These are phyloP conservation scores for Sporothrix inflata DNA, from an alignment of 2,329 filamentous ascomycete species.

Conservation along the genomic window DNA sequence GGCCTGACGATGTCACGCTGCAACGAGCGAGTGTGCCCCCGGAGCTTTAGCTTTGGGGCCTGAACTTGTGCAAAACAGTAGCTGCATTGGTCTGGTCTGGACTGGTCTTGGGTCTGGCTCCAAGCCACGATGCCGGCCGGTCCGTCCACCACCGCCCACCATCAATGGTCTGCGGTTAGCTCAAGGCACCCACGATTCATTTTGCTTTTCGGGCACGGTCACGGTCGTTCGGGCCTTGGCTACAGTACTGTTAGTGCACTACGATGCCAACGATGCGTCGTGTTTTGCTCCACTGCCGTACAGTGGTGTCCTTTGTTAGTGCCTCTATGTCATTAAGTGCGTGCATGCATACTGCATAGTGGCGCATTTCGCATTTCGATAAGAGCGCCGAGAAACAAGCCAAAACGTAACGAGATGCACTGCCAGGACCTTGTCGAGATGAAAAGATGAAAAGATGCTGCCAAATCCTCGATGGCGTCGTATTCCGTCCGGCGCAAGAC, in stretches of 20 bases:
- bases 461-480: not conserved
- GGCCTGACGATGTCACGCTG: conserved; percentile 13
- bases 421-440: not conserved
- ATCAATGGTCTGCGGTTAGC: not conserved
- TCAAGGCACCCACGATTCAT: not conserved
- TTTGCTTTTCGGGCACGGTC: not conserved
- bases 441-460: not conserved
- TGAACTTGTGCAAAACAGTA: conserved; percentile 1
- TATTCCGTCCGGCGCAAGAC: not conserved
- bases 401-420: conserved; percentile 7
- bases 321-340: not conserved
- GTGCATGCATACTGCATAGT: not conserved
- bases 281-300: not conserved
- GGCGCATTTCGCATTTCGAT: not conserved
- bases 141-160: not conserved
- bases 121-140: conserved; percentile 15
- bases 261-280: not conserved
- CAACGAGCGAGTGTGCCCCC: not conserved
- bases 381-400: not conserved
- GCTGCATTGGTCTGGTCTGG: not conserved
- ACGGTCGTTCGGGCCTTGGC: not conserved
- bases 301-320: not conserved
- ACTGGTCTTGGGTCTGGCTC: not conserved
- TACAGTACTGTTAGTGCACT: not conserved
- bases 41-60: too few species aligned